Conservation (phyloP, 2,329 filamentous ascomycete genomes). For the Capronia americana region DNA sequence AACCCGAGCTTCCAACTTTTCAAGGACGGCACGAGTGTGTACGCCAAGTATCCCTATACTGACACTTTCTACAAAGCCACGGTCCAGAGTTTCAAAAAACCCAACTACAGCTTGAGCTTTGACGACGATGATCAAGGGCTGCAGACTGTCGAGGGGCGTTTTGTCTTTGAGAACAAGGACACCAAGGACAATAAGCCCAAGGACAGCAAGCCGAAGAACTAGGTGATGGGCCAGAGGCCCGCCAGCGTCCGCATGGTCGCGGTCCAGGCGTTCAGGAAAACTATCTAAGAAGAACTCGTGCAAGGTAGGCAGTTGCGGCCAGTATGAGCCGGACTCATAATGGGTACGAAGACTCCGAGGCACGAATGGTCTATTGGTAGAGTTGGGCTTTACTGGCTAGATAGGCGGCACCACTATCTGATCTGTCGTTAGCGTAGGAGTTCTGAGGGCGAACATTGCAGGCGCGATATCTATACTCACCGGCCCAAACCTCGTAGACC, state of each 20-base stretch:
- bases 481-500: constrained; percentile 52
- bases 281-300: background rate
- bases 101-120: constrained; percentile 67
- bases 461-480: background rate
- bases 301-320: background rate
- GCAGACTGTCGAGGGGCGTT: constrained; percentile 71
- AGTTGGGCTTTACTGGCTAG: constrained; percentile 44
- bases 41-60: constrained; percentile 81
- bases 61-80: constrained; percentile 87
- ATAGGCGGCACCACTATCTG: constrained; percentile 53
- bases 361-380: background rate
- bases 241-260: background rate
- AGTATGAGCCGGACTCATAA: background rate
- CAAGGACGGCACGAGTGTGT: constrained; percentile 70
- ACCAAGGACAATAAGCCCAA: constrained; percentile 14
- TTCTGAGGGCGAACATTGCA: background rate
- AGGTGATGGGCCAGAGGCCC: background rate
- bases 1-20: constrained; percentile 67
- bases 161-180: constrained; percentile 73
- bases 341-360: background rate
- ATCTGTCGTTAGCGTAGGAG: constrained; percentile 4
- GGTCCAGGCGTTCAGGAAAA: background rate
- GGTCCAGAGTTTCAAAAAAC: constrained; percentile 67
- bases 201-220: constrained; percentile 1
- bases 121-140: constrained; percentile 78